These are phyloP conservation scores for Plectosphaerella sp. DNA, from an alignment of 2,329 filamentous ascomycete species.

Conservation along the genomic window DNA sequence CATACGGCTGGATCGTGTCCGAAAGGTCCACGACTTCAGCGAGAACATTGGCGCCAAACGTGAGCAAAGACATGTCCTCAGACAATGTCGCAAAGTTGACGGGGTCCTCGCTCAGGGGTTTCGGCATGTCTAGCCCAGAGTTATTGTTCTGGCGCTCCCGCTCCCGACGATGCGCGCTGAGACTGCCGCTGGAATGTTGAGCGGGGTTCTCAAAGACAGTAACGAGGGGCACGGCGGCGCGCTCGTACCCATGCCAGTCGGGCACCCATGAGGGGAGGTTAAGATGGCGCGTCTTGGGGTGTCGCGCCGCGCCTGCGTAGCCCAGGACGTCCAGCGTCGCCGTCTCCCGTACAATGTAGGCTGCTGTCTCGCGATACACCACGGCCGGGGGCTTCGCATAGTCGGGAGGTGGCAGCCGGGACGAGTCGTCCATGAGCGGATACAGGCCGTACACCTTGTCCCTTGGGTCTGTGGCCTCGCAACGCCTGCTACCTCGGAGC, in stretches of 20 bases:
- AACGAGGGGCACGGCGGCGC: neutral
- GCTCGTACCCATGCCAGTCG: slow-evolving; percentile 14
- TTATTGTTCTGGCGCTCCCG: too few relatives aligned
- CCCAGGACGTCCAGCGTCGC: neutral
- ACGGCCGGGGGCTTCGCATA: neutral
- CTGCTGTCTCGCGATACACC: neutral
- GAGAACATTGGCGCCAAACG: neutral
- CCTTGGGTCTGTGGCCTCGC: neutral
- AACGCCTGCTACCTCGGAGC: neutral
- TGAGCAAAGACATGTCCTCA: neutral
- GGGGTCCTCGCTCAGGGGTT: too few relatives aligned
- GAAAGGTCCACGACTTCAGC: neutral
- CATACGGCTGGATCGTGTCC: neutral
- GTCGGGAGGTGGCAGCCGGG: neutral
- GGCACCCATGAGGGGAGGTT: slow-evolving; percentile 6
- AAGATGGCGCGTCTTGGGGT: neutral
- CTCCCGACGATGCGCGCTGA: neutral
- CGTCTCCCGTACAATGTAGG: neutral
- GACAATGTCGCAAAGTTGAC: too few relatives aligned
- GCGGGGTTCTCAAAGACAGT: neutral
- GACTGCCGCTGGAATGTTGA: neutral
- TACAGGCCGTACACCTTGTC: neutral
- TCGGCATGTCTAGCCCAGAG: too few relatives aligned
- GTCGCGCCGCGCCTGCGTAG: neutral
- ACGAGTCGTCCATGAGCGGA: neutral